Percentiles rank a stretch among this genome's conserved stretches.
Conservation (phyloP, 2,329 filamentous ascomycete species). For the Colletotrichum sublineola region DNA sequence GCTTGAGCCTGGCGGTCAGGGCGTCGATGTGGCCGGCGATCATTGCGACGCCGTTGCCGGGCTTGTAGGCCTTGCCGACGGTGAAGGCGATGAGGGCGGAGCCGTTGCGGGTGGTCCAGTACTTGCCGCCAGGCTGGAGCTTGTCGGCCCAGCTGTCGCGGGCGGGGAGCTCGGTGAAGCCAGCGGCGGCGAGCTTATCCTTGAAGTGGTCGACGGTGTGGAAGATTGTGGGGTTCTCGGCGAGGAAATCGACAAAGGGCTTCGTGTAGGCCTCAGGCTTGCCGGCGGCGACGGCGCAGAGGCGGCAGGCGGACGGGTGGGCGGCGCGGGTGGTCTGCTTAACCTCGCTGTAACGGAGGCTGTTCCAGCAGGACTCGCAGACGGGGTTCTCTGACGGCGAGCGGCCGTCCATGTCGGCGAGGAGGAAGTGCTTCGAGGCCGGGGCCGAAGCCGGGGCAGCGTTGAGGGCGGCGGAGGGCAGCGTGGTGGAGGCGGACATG, state of each 20-base stretch:
- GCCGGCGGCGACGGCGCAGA: slow-evolving; percentile 56
- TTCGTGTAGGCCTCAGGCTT: slow-evolving; percentile 78
- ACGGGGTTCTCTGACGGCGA: slow-evolving; percentile 49
- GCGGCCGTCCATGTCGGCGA: slow-evolving; percentile 57
- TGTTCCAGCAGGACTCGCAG: slow-evolving; percentile 42
- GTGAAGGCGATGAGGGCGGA: slow-evolving; percentile 88
- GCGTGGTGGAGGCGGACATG: slow-evolving; percentile 45
- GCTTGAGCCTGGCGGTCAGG: slow-evolving; percentile 90
- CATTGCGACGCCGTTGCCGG: slow-evolving; percentile 89
- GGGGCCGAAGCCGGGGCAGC: not conserved
- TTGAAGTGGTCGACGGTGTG: slow-evolving; percentile 88
- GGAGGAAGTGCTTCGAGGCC: slow-evolving; percentile 60
- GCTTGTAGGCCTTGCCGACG: slow-evolving; percentile 83
- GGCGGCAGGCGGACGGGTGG: slow-evolving; percentile 49
- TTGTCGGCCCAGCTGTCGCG: slow-evolving; percentile 82
- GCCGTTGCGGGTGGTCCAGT: slow-evolving; percentile 88
- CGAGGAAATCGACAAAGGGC: slow-evolving; percentile 90
- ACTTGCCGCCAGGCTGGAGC: slow-evolving; percentile 85
- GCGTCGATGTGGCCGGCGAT: slow-evolving; percentile 95
- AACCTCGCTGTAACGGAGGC: slow-evolving; percentile 41
- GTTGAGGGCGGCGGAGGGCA: slow-evolving; percentile 34
- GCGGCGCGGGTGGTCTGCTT: slow-evolving; percentile 32
- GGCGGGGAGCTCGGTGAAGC: slow-evolving; percentile 83
- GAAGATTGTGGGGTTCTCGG: slow-evolving; percentile 91
- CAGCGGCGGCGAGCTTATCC: slow-evolving; percentile 76